These are phyloP conservation scores for Chrysoporthe deuterocubensis DNA, from an alignment of 2,329 filamentous ascomycete species.

Conservation along the genomic window DNA sequence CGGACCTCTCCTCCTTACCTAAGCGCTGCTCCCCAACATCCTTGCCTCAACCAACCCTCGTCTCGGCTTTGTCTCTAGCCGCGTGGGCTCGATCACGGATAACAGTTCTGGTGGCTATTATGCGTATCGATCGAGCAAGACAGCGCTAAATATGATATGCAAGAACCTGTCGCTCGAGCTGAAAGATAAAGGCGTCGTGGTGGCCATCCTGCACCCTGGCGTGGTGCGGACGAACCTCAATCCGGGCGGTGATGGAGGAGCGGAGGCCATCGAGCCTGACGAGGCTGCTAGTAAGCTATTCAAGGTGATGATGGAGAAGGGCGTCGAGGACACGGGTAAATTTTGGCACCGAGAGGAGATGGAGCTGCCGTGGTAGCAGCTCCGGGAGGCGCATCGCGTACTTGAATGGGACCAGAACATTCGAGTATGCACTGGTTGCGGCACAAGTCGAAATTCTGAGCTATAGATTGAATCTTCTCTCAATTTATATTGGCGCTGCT, in stretches of 20 bases:
- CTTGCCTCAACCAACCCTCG: slow-evolving; percentile 37
- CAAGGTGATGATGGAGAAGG: slow-evolving; percentile 18
- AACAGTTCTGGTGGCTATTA: slow-evolving; percentile 47
- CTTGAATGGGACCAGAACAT: not conserved
- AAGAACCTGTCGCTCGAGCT: slow-evolving; percentile 49
- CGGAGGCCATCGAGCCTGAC: slow-evolving; percentile 48
- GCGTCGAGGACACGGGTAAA: slow-evolving; percentile 21
- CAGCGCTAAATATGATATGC: slow-evolving; percentile 49
- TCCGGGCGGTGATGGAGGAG: slow-evolving; percentile 29
- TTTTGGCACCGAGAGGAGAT: slow-evolving; percentile 24
- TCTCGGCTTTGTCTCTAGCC: slow-evolving; percentile 46
- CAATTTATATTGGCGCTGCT: not conserved
- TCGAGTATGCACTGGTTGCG: no score
- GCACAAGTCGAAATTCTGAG: not conserved
- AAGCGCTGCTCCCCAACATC: slow-evolving; percentile 48
- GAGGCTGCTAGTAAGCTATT: slow-evolving; percentile 49
- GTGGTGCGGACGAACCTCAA: slow-evolving; percentile 44
- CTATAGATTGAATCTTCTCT: not conserved
- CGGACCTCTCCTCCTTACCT: slow-evolving; percentile 48
- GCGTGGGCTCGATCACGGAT: slow-evolving; percentile 48
- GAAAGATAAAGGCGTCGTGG: slow-evolving; percentile 42
- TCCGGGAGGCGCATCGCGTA: slow-evolving; percentile 3
- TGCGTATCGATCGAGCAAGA: slow-evolving; percentile 48
- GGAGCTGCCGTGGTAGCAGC: slow-evolving; percentile 22
- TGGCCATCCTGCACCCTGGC: slow-evolving; percentile 48